phyloP scores from a whole-genome alignment of 495 filamentous ascomycete genomes.

The Penicillium goetzii region DNA sequence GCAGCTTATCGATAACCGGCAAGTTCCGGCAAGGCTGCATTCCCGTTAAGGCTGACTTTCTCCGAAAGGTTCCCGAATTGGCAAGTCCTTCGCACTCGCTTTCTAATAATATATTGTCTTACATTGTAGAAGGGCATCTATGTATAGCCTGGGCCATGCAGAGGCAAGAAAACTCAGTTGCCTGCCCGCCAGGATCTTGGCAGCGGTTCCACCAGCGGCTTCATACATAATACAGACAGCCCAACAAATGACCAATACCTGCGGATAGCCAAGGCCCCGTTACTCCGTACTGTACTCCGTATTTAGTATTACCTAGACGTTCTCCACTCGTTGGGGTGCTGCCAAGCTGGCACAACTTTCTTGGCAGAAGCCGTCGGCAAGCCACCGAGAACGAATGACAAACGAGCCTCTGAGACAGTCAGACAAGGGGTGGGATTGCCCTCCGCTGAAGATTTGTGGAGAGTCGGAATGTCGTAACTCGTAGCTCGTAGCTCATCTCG shows the following conservation, averaged over 20 bases:
- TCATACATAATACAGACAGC: not conserved
- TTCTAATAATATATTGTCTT: no score
- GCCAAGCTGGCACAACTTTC: not conserved
- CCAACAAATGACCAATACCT: not conserved
- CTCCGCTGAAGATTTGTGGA: not conserved
- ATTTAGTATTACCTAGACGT: not conserved
- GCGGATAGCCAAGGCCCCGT: not conserved
- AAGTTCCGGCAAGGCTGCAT: not conserved
- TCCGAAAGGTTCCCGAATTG: not conserved
- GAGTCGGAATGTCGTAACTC: not conserved
- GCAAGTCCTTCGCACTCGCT: not conserved
- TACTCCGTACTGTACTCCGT: no score
- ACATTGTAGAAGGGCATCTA: not conserved
- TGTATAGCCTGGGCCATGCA: not conserved
- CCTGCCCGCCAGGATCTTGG: slow-evolving; percentile 2
- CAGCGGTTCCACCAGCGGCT: not conserved
- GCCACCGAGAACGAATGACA: not conserved
- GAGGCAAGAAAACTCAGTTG: not conserved
- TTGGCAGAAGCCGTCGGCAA: not conserved
- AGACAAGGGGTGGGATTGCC: not conserved
- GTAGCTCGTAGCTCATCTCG: not conserved
- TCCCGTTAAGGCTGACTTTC: not conserved
- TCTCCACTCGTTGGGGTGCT: not conserved
- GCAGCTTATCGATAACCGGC: not conserved
- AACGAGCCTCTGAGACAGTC: not conserved